Evolutionary conservation across 2,329 filamentous ascomycete genomes (phyloP), one percentile per base, ranked within the genome.

Genomic region (Leptographium radiaticola): DNA sequence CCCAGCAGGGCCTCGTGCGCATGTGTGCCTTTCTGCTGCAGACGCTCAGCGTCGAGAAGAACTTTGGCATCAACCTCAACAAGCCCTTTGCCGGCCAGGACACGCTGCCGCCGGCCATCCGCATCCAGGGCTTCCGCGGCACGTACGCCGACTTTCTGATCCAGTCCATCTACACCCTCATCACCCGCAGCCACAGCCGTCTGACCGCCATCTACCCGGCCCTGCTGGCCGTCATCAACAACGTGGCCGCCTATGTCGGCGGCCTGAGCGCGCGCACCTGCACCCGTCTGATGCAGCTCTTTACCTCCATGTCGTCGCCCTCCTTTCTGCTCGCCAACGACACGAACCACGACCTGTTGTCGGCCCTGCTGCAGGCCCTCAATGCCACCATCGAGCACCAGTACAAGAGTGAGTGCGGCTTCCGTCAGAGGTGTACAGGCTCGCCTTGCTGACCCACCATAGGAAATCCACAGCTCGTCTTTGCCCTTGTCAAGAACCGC

Each of bases 11-110:
- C 1, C 77, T 96, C 1, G 88, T 97, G 31, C 81, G 93, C 53
- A 96, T 97, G 89, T 96, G 93, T 68, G 84, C 94, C n/a, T 97
- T 98, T 66, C 77, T 97, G 45, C 71, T 98, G 43, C 93, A 98
- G 68, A 97, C 93, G 0, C 72, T 98, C 63, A 97, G 91, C 63
- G 89, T 94, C 2, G 93, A 97, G 68, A 80, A 85, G 54, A 89
- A 86, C 58, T 97, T 97, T 68, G 91, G 89, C 34, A 80, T 85
- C 64, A 91, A 89, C 62, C 75, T 98, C 51, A 97, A 96, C 69
- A 90, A 89, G 68, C 77, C 75, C 16, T 97, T 98, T 61, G 84
- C 89, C 58, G 86, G 83, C 1, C 91, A 96, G 66, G 89, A 96
- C 53, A 90, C 87, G 6, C 72, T 98, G 16, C 93, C 93, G 13